phyloP scores from a whole-genome alignment of 106 monocot genomes.

The Dendrobium catenatum region DNA sequence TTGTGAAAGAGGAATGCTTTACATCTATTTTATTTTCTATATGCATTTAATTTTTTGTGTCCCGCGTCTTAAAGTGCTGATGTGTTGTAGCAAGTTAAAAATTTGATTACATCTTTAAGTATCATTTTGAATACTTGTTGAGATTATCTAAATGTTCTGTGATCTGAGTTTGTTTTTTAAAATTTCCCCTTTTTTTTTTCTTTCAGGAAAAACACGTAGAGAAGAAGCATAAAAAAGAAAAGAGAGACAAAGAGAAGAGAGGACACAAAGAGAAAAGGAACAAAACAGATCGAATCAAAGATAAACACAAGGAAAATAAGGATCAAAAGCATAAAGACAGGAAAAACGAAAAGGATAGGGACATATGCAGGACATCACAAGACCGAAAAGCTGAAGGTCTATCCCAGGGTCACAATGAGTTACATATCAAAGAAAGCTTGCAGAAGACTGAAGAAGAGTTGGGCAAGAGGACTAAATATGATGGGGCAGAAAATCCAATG shows the following conservation, averaged over 20 bases:
- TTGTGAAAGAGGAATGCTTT: no score
- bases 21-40: no score
- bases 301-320: conserved; percentile 49
- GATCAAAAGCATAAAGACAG: conserved; percentile 34
- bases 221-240: conserved; percentile 53
- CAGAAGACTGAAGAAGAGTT: conserved; percentile 26
- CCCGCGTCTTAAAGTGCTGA: no score
- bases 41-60: no score
- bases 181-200: not conserved
- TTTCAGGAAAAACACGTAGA: conserved; percentile 50
- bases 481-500: conserved; percentile 22
- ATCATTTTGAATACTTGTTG: no score
- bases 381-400: conserved; percentile 17
- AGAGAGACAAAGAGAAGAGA: conserved; percentile 36
- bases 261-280: conserved; percentile 34
- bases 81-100: no score
- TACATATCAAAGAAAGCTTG: conserved; percentile 9
- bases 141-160: no score
- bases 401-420: not conserved
- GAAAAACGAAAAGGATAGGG: conserved; percentile 29
- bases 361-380: conserved; percentile 22
- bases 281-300: conserved; percentile 25
- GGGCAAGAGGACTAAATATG: conserved; percentile 32
- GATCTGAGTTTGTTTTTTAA: no score
- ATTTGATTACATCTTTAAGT: no score